Conservation (phyloP, 2,329 filamentous ascomycete species). For the Colletotrichum plurivorum region DNA sequence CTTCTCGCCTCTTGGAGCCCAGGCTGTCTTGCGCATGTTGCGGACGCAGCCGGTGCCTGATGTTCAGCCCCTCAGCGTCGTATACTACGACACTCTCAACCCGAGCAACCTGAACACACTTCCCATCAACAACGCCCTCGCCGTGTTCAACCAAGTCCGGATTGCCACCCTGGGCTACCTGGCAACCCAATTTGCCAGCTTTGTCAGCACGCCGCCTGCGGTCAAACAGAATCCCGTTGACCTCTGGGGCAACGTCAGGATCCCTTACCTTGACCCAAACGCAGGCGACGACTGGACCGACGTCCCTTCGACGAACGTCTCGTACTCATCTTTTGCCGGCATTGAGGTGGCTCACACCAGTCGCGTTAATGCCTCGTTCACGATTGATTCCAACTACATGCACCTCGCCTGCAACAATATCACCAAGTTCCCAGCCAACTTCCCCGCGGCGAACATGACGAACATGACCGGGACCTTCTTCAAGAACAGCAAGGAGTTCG, state of each 20-base stretch:
- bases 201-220: conserved; percentile 41
- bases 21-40: conserved; percentile 45
- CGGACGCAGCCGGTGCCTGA: neutral
- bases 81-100: neutral
- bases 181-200: conserved; percentile 35
- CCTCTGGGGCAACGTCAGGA: conserved; percentile 47
- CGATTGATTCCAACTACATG: conserved; percentile 26
- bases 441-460: neutral
- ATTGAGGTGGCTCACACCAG: neutral
- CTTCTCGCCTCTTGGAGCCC: conserved; percentile 48
- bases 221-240: conserved; percentile 43
- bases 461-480: neutral
- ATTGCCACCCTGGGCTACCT: neutral
- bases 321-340: conserved; percentile 20
- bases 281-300: neutral
- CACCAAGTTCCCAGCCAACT: neutral
- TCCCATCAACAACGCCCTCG: neutral
- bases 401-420: conserved; percentile 22
- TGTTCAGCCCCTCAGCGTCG: neutral
- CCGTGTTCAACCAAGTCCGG: neutral
- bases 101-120: neutral
- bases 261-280: conserved; percentile 40
- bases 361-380: conserved; percentile 15
- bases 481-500: neutral
- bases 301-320: neutral